Conservation (phyloP, 805 yeast genomes). For the Kluyveromyces aestuarii region DNA sequence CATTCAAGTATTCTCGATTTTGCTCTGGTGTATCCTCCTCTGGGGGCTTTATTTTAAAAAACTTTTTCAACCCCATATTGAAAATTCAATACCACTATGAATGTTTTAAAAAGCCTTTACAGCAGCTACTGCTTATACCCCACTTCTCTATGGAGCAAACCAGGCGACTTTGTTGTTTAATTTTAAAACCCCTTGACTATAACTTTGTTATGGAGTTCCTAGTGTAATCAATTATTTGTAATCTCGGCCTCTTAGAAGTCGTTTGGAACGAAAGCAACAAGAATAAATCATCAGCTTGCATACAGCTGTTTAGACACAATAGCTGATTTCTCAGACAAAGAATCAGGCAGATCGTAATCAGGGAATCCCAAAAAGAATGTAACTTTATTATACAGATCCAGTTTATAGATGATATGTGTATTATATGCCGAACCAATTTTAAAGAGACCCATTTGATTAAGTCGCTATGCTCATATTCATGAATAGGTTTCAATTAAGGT, state of each 20-base stretch:
- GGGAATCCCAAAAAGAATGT: not conserved
- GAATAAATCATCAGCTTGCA: too few relatives aligned
- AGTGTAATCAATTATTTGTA: too few relatives aligned
- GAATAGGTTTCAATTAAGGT: conserved; percentile 89
- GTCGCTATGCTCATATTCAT: conserved; percentile 21
- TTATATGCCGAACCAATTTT: not conserved
- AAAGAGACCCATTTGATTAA: not conserved
- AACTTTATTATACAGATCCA: conserved; percentile 2
- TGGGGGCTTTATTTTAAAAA: conserved; percentile 38
- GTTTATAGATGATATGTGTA: not conserved
- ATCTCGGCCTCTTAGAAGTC: too few relatives aligned
- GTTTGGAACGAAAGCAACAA: too few relatives aligned
- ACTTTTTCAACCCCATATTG: conserved; percentile 40
- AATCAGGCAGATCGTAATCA: not conserved
- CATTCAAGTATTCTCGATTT: conserved; percentile 33
- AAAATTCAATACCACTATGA: not conserved
- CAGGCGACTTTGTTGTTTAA: too few relatives aligned
- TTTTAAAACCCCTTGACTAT: too few relatives aligned
- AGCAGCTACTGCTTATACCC: not conserved
- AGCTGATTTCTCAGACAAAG: too few relatives aligned
- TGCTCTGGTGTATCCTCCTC: conserved; percentile 37
- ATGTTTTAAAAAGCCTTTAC: not conserved
- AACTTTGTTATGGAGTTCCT: too few relatives aligned
- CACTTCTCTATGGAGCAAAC: not conserved
- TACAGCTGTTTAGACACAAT: too few relatives aligned